Base-by-base conservation (phyloP, 2,329 filamentous ascomycete genomes). In the Fusarium sp. region DNA sequence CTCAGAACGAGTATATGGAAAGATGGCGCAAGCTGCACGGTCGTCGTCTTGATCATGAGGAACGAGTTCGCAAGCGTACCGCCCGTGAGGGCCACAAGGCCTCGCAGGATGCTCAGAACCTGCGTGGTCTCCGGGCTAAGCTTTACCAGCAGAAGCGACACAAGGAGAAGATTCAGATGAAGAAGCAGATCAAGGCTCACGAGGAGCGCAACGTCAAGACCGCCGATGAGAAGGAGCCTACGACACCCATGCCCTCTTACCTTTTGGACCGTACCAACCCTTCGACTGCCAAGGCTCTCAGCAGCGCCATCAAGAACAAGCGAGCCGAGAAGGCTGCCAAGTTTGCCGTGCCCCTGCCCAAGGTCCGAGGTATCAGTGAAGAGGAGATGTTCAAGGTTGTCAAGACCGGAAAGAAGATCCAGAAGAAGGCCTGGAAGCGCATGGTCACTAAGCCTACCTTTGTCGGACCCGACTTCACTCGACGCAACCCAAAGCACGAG, bases 331-430 rank as follows among this genome's bases (percentile, higher is more conserved):
- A 98, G 87, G 93, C 94, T 9, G 96, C 96, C 52, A 93, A 95
- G 78, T 98, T 98, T 79, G 88, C 88, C 31, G 96, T 98, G 41
- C 96, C 96, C 3, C 81, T 99, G 77, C 96, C 96, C 37, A 98
- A 97, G 83, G 96, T 98, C 45, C 89, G 93, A 76, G 95, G 80
- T 62, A 98, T 98, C 74, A 90, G 89, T 72, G 95, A 98, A 84
- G 93, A 97, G 85, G 95, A 97, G 84, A 95, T 98, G 91, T 98
- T 98, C 86, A 95, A 93, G 82, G 94, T 97, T 16, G 90, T 98
- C 77, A 94, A 94, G 84, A 98, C 95, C 31, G 95, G 96, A 75
- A 97, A 97, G 88, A 98, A 97, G 86, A 93, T 91, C 4, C 86
- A 90, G 59, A 94, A 97, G 88, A 97, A 96, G 86, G 86, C 85